A percentile compares a stretch with the other conserved stretches of the same genome.
phyloP scores from a whole-genome alignment of 768 basidiomycete genomes.

The Strobilomyces confusus region DNA sequence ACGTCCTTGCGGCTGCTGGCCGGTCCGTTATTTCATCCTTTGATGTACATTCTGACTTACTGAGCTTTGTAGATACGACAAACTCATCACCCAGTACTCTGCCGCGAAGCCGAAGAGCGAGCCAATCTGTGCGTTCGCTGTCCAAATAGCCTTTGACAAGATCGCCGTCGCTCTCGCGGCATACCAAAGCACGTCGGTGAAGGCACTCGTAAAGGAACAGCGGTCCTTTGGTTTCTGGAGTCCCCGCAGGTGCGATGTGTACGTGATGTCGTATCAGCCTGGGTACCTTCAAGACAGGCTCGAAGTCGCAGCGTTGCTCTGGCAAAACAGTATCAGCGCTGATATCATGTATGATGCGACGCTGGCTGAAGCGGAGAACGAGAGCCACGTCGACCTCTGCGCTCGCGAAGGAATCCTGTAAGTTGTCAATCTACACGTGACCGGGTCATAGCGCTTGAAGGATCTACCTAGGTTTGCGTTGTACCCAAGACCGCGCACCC shows the following conservation, averaged over 20 bases:
- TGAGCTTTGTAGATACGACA: conserved; percentile 56
- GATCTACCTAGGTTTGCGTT: conserved; percentile 48
- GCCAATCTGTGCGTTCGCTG: conserved; percentile 59
- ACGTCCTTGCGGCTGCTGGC: conserved; percentile 79
- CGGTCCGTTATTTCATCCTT: conserved; percentile 42
- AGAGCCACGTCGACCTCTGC: conserved; percentile 65
- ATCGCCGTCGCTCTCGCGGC: conserved; percentile 66
- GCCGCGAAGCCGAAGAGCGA: conserved; percentile 52
- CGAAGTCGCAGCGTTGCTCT: conserved; percentile 71
- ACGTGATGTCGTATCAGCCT: conserved; percentile 72
- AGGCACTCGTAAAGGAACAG: conserved; percentile 69
- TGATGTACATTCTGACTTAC: neutral
- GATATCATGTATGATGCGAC: conserved; percentile 86
- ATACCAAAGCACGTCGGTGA: conserved; percentile 63
- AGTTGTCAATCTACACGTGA: conserved; percentile 21
- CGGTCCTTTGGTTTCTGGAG: conserved; percentile 87
- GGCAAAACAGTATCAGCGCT: conserved; percentile 79
- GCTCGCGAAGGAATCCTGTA: conserved; percentile 82
- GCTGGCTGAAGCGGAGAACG: conserved; percentile 56
- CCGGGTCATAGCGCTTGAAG: conserved; percentile 31
- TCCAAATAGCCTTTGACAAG: conserved; percentile 78
- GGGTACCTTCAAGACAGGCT: conserved; percentile 75
- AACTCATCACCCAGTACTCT: conserved; percentile 58
- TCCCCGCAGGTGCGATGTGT: conserved; percentile 85
- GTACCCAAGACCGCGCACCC: conserved; percentile 51